These are phyloP conservation scores for Lepidium didymum DNA, from an alignment of 345 rosid species.

Conservation along the genomic window DNA sequence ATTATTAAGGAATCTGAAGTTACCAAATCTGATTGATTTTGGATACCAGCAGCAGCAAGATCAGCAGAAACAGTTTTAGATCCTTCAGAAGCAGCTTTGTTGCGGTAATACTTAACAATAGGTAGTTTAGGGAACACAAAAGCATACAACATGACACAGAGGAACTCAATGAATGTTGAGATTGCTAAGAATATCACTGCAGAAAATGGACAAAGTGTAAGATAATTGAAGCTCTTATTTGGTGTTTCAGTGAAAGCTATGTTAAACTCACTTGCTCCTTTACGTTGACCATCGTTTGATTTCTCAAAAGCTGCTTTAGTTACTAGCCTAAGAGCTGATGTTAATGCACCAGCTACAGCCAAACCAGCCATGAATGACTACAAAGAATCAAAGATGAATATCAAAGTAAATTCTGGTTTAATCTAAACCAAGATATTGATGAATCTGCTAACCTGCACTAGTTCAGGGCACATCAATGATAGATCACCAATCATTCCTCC, in stretches of 20 bases:
- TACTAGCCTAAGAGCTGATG: conserved; percentile 67
- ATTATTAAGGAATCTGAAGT: not conserved
- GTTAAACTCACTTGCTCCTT: conserved; percentile 62
- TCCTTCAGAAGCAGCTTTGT: conserved; percentile 85
- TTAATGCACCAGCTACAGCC: conserved; percentile 82
- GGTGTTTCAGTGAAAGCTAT: not conserved
- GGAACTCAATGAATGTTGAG: conserved; percentile 55
- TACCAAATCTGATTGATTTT: conserved; percentile 27
- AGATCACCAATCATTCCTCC: conserved; percentile 95
- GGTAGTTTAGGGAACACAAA: conserved; percentile 65
- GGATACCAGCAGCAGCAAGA: conserved; percentile 90
- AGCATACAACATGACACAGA: conserved; percentile 61
- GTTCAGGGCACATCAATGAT: conserved; percentile 80
- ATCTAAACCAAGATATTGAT: not conserved
- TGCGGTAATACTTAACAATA: conserved; percentile 70
- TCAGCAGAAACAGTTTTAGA: conserved; percentile 78
- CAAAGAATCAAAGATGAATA: not conserved
- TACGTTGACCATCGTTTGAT: conserved; percentile 55
- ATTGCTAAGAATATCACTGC: conserved; percentile 79
- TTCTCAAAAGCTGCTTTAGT: conserved; percentile 76
- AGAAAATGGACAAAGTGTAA: not conserved
- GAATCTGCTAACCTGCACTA: conserved; percentile 53
- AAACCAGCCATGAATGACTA: conserved; percentile 87
- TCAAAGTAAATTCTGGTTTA: not conserved
- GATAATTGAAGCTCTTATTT: not conserved